Evolutionary conservation across 1,284 basidiomycete species (phyloP).

Genomic region (Sphagnurus paluster): DNA sequence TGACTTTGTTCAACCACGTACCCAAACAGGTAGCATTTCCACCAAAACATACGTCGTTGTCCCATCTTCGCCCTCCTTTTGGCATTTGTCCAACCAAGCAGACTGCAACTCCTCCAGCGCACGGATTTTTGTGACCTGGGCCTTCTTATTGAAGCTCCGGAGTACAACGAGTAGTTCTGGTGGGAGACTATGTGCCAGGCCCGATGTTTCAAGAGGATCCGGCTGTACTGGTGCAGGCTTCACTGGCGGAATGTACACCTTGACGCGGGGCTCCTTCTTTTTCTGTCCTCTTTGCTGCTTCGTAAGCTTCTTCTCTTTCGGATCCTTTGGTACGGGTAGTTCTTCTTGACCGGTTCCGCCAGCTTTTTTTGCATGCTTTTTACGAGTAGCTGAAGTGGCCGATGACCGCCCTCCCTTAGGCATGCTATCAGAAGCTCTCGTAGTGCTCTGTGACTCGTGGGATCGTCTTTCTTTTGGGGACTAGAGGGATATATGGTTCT

Average conservation of each 20-base stretch:
- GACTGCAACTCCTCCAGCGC: slow-evolving; percentile 85
- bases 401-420: slow-evolving; percentile 63
- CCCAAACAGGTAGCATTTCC: slow-evolving; percentile 86
- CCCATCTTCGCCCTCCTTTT: slow-evolving; percentile 41
- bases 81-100: slow-evolving; percentile 63
- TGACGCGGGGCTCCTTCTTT: slow-evolving; percentile 70
- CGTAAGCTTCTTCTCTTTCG: slow-evolving; percentile 49
- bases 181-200: slow-evolving; percentile 75
- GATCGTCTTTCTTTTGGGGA: too few species aligned
- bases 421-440: slow-evolving; percentile 3
- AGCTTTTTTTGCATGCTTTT: slow-evolving; percentile 79
- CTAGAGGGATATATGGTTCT: too few species aligned
- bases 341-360: slow-evolving; percentile 34
- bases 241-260: slow-evolving; percentile 82
- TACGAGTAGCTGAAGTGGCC: slow-evolving; percentile 78
- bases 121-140: slow-evolving; percentile 82
- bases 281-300: slow-evolving; percentile 51
- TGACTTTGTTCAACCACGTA: slow-evolving; percentile 48
- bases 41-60: slow-evolving; percentile 47
- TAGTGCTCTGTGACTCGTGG: neutral
- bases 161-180: slow-evolving; percentile 86
- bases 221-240: slow-evolving; percentile 84
- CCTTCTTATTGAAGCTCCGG: slow-evolving; percentile 87
- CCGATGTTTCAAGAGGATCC: slow-evolving; percentile 90
- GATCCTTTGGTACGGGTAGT: slow-evolving; percentile 33